Conservation (phyloP, 345 rosid genomes). For the Bruguiera parviflora region DNA sequence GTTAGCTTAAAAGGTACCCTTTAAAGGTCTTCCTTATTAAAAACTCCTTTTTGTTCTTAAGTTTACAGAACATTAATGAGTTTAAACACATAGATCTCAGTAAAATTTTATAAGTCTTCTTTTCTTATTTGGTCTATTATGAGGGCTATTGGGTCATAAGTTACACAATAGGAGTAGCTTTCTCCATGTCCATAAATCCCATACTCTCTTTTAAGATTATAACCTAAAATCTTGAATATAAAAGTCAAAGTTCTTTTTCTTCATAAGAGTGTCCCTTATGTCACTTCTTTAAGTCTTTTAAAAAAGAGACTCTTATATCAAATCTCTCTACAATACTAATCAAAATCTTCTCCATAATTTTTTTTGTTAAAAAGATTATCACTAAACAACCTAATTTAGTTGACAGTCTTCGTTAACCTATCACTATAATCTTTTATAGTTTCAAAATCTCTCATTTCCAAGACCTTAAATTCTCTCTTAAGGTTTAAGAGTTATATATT, state of each 20-base stretch:
- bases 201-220: too few species aligned
- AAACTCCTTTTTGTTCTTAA: background rate
- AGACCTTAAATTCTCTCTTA: too few species aligned
- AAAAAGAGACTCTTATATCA: background rate
- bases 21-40: background rate
- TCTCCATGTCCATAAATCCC: too few species aligned
- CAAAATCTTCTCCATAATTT: background rate
- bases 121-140: too few species aligned
- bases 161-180: too few species aligned
- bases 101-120: background rate
- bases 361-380: background rate
- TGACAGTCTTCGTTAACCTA: accelerated
- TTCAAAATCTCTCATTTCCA: background rate
- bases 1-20: background rate
- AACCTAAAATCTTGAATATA: too few species aligned
- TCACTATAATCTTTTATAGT: background rate
- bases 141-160: too few species aligned
- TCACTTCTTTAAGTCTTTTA: background rate
- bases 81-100: accelerated
- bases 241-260: too few species aligned
- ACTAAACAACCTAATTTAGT: background rate
- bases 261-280: too few species aligned
- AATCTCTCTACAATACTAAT: background rate
- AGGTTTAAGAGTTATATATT: too few species aligned
- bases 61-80: background rate